A percentile compares a stretch with the other conserved stretches of the same genome.
phyloP scores from a whole-genome alignment of 257 asterid species.

The Petrea volubilis region DNA sequence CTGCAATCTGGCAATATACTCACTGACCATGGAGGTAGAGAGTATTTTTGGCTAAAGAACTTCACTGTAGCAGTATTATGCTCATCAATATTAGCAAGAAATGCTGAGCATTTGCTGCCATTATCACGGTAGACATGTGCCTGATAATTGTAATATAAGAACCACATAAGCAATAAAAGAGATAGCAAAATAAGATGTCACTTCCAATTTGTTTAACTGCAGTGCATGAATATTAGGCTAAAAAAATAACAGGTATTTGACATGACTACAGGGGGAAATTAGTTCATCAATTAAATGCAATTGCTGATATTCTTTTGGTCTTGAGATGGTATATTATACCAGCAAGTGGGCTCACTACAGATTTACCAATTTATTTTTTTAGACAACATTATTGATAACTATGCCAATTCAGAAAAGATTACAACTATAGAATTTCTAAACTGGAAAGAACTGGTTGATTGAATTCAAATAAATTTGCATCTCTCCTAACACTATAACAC shows the following conservation, averaged over 20 bases:
- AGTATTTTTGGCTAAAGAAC: conserved; percentile 57
- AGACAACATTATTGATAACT: background rate
- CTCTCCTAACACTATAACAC: background rate
- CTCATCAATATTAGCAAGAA: conserved; percentile 92
- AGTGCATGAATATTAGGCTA: background rate
- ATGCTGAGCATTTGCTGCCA: conserved; percentile 70
- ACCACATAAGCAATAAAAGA: conserved; percentile 16
- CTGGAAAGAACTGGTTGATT: background rate
- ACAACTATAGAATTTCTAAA: background rate
- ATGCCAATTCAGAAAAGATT: background rate
- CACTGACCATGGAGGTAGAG: conserved; percentile 94
- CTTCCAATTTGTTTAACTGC: conserved; percentile 1
- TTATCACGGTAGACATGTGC: conserved; percentile 70
- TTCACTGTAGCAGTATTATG: conserved; percentile 58
- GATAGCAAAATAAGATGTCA: background rate
- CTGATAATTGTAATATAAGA: conserved; percentile 38
- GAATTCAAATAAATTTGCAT: background rate
- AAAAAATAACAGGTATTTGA: background rate
- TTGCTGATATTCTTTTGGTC: background rate
- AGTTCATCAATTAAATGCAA: background rate
- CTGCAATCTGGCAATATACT: conserved; percentile 90
- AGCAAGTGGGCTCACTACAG: background rate
- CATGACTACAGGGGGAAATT: background rate
- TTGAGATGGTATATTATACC: background rate
- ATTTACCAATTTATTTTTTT: background rate